Evolutionary conservation across 495 filamentous ascomycete genomes (phyloP).

Genomic region (Neurospora africana): DNA sequence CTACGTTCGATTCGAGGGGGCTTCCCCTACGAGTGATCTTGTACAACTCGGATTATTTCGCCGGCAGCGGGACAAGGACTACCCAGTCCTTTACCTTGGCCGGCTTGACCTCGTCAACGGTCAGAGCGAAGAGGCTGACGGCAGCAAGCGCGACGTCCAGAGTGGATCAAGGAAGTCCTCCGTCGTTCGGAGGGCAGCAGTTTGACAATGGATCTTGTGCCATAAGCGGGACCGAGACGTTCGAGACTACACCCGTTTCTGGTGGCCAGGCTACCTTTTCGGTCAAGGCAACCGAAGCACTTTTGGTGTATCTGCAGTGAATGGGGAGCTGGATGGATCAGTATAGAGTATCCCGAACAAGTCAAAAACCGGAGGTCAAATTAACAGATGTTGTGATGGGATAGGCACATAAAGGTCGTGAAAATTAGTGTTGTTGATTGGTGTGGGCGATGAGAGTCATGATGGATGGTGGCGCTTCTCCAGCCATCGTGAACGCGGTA

Average conservation of each 20-base stretch:
- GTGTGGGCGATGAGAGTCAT: not conserved
- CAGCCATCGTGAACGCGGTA: not conserved
- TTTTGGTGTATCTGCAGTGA: slow-evolving; percentile 41
- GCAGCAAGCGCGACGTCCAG: slow-evolving; percentile 38
- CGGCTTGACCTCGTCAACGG: slow-evolving; percentile 26
- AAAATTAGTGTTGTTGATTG: not conserved
- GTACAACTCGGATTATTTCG: slow-evolving; percentile 51
- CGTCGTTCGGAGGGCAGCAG: slow-evolving; percentile 42
- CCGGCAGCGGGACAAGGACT: slow-evolving; percentile 32
- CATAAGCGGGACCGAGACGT: slow-evolving; percentile 31
- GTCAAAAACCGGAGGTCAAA: not conserved
- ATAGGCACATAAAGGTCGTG: not conserved
- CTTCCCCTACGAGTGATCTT: slow-evolving; percentile 35
- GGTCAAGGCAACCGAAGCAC: slow-evolving; percentile 43
- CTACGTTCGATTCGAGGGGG: slow-evolving; percentile 33
- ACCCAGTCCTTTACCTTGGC: slow-evolving; percentile 36
- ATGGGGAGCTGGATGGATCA: not conserved
- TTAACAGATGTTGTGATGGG: not conserved
- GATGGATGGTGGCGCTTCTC: not conserved
- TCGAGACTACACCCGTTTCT: slow-evolving; percentile 29
- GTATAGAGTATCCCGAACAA: not conserved
- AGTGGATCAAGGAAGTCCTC: slow-evolving; percentile 36
- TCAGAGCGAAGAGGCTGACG: slow-evolving; percentile 45
- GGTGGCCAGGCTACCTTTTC: slow-evolving; percentile 37
- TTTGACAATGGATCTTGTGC: slow-evolving; percentile 45